Percentiles rank a stretch among this genome's conserved stretches.
Conservation (phyloP, 2,329 filamentous ascomycete genomes). For the Colletotrichum sp. region DNA sequence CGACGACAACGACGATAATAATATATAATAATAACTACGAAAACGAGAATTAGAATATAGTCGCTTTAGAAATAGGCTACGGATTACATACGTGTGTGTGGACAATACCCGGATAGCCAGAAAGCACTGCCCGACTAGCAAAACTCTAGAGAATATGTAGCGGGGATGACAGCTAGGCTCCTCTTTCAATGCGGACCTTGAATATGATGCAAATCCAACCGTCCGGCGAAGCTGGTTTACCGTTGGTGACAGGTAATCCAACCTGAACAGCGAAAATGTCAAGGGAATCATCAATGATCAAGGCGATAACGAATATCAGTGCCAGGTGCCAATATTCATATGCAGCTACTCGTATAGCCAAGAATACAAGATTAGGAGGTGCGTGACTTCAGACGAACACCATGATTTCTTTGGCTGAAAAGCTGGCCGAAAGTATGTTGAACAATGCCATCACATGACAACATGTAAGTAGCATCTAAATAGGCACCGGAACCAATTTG, state of each 20-base stretch:
- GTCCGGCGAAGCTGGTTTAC: neutral
- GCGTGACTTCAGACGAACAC: neutral
- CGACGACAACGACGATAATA: too few relatives aligned
- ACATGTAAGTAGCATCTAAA: neutral
- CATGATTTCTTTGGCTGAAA: neutral
- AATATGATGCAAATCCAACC: neutral
- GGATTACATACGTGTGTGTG: too few relatives aligned
- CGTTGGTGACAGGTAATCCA: neutral
- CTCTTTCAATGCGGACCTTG: neutral
- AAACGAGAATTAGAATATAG: too few relatives aligned
- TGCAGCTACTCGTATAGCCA: neutral
- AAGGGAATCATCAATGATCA: neutral
- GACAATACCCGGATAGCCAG: too few relatives aligned
- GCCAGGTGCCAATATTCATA: neutral
- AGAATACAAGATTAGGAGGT: neutral
- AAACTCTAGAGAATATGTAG: neutral
- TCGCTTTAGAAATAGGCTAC: too few relatives aligned
- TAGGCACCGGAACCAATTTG: neutral
- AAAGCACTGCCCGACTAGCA: too few relatives aligned
- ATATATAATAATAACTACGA: too few relatives aligned
- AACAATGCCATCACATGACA: neutral
- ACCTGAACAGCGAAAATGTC: neutral
- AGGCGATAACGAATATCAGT: rapidly evolving
- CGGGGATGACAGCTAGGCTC: neutral
- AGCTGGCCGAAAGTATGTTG: neutral